Percentiles rank a stretch among this genome's conserved stretches.
phyloP scores from a whole-genome alignment of 1,284 basidiomycete genomes.

The Entoloma clypeatum region DNA sequence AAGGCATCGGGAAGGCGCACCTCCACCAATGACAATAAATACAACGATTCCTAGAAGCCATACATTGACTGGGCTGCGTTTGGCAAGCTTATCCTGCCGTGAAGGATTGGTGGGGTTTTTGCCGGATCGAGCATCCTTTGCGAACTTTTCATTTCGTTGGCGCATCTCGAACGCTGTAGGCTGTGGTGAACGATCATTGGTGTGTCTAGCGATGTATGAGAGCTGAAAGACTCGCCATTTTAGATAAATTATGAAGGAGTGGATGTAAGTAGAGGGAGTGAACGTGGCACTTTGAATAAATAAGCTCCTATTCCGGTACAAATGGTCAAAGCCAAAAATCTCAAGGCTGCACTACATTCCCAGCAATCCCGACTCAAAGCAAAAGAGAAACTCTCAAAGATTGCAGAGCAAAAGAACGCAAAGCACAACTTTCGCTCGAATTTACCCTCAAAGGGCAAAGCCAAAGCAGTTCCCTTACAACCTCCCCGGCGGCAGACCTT shows the following conservation, averaged over 20 bases:
- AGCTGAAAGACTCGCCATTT: slow-evolving; percentile 7
- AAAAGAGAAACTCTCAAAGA: slow-evolving; percentile 53
- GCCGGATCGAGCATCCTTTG: slow-evolving; percentile 61
- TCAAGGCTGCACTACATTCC: slow-evolving; percentile 63
- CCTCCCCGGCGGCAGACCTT: slow-evolving; percentile 44
- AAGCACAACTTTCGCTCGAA: slow-evolving; percentile 19
- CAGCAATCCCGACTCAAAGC: slow-evolving; percentile 59
- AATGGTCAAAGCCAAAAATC: slow-evolving; percentile 54
- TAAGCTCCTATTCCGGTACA: not conserved
- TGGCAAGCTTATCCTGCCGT: slow-evolving; percentile 62
- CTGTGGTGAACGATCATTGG: slow-evolving; percentile 25
- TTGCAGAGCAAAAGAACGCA: slow-evolving; percentile 43
- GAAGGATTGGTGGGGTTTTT: slow-evolving; percentile 72
- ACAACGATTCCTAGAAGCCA: slow-evolving; percentile 67
- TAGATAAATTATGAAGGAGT: slow-evolving; percentile 14
- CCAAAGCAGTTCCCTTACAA: slow-evolving; percentile 15
- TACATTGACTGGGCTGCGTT: slow-evolving; percentile 65
- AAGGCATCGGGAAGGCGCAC: slow-evolving; percentile 37
- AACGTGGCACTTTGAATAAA: slow-evolving; percentile 19
- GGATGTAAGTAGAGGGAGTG: slow-evolving; percentile 8
- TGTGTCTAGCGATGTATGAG: not conserved
- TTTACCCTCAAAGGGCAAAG: slow-evolving; percentile 30
- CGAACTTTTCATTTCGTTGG: slow-evolving; percentile 74
- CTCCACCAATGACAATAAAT: slow-evolving; percentile 75
- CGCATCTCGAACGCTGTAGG: slow-evolving; percentile 77